Evolutionary conservation across 2,329 filamentous ascomycete species (phyloP).

Genomic region (Stromatinia cepivora): DNA sequence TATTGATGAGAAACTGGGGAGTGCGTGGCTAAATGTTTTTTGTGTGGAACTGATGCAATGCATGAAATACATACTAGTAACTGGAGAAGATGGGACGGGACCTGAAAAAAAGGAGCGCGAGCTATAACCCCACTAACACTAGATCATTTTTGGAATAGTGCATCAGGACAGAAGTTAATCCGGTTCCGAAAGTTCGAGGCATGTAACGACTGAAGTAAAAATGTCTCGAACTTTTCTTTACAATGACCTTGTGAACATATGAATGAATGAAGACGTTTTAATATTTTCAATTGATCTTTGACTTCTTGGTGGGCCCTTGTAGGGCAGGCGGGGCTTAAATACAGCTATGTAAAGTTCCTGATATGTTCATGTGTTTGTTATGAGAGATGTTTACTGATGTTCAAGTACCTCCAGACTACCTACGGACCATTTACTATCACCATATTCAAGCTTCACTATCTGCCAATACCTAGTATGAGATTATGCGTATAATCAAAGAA

Average conservation of each 20-base stretch:
- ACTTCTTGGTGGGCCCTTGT: constrained; percentile 16
- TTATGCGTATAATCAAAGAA: background rate
- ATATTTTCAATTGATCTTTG: constrained; percentile 10
- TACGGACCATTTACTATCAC: constrained; percentile 5
- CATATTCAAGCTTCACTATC: constrained; percentile 4
- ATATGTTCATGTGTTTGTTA: constrained; percentile 6
- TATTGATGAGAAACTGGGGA: background rate
- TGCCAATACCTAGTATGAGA: background rate
- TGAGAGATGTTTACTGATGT: constrained; percentile 17
- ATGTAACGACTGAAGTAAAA: constrained; percentile 18
- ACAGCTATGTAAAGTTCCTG: constrained; percentile 7
- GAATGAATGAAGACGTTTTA: background rate
- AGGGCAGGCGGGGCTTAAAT: constrained; percentile 14
- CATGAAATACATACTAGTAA: constrained; percentile 7
- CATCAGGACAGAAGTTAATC: background rate
- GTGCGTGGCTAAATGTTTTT: background rate
- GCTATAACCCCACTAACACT: background rate
- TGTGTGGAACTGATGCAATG: constrained; percentile 18
- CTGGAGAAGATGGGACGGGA: constrained; percentile 4
- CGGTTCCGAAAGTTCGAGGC: constrained; percentile 12
- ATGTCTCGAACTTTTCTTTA: constrained; percentile 11
- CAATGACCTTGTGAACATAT: background rate
- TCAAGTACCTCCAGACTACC: constrained; percentile 9
- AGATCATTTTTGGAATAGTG: background rate
- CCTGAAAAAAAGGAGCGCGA: constrained; percentile 1